These are phyloP conservation scores for Dothidotthia symphoricarpi DNA, from an alignment of 2,329 filamentous ascomycete species.

Conservation along the genomic window DNA sequence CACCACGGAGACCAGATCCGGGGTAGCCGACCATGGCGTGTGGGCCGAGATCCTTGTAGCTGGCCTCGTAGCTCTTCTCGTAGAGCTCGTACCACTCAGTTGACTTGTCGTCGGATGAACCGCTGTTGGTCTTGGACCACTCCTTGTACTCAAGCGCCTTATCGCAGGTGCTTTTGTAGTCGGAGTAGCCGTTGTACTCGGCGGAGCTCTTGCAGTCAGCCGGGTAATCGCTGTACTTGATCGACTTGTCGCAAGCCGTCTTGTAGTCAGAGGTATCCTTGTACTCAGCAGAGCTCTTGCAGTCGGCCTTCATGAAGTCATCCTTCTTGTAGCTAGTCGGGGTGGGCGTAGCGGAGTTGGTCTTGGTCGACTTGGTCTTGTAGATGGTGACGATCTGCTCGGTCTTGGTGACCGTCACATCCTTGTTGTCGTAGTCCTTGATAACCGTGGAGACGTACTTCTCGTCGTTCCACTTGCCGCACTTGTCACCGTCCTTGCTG, in stretches of 20 bases:
- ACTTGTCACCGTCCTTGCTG: constrained; percentile 10
- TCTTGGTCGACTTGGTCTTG: constrained; percentile 29
- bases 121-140: constrained; percentile 10
- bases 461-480: constrained; percentile 23
- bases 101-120: no score
- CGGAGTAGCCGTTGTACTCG: constrained; percentile 7
- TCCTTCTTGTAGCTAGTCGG: constrained; percentile 10
- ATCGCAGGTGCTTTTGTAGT: background rate
- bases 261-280: constrained; percentile 4
- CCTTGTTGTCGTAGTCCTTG: constrained; percentile 26
- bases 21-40: constrained; percentile 27
- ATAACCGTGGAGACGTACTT: constrained; percentile 30
- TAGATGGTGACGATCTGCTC: constrained; percentile 29
- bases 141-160: no score
- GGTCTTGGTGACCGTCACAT: constrained; percentile 27
- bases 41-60: constrained; percentile 32
- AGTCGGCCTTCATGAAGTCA: constrained; percentile 3
- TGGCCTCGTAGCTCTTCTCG: constrained; percentile 28
- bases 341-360: constrained; percentile 17
- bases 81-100: constrained; percentile 31
- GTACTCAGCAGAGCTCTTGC: constrained; percentile 9
- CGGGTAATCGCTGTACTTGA: constrained; percentile 10
- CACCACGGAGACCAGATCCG: constrained; percentile 29
- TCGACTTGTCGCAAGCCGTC: background rate
- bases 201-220: constrained; percentile 3